These are phyloP conservation scores for Backusella liffmaniae DNA, from an alignment of 192 early-diverging fungal species.

Conservation along the genomic window DNA sequence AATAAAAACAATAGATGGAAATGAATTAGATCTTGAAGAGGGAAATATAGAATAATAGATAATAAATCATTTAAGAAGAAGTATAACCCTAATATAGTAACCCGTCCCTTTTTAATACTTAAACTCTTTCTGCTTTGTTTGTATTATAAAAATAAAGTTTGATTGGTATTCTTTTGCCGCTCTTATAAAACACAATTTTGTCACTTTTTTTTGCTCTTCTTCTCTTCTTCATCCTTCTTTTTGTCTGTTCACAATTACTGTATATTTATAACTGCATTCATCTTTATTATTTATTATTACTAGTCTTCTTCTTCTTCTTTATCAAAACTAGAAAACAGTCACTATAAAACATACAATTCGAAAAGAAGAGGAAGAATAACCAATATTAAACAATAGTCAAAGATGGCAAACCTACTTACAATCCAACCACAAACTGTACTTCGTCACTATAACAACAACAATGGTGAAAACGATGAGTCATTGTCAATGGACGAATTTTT, in stretches of 20 bases:
- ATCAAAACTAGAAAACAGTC: neutral
- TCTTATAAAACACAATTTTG: neutral
- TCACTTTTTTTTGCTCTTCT: neutral
- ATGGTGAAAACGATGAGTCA: conserved; percentile 11
- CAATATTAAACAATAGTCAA: neutral
- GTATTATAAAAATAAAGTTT: conserved; percentile 5
- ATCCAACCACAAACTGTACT: conserved; percentile 16
- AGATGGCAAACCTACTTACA: conserved; percentile 24
- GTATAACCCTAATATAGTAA: neutral
- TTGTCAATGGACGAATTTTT: conserved; percentile 28
- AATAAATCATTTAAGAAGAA: neutral
- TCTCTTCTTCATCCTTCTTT: neutral
- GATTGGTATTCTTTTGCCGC: neutral
- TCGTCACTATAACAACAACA: neutral
- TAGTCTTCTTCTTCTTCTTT: neutral
- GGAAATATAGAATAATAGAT: neutral
- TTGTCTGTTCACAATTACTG: neutral
- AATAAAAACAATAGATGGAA: neutral
- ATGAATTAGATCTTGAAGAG: neutral
- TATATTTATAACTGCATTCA: neutral
- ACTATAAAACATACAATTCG: neutral
- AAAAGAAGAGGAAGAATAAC: neutral
- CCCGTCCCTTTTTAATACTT: neutral
- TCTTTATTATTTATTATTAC: neutral
- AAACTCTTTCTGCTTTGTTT: neutral